phyloP scores from a whole-genome alignment of 768 basidiomycete species.

The Trametes cubensis region DNA sequence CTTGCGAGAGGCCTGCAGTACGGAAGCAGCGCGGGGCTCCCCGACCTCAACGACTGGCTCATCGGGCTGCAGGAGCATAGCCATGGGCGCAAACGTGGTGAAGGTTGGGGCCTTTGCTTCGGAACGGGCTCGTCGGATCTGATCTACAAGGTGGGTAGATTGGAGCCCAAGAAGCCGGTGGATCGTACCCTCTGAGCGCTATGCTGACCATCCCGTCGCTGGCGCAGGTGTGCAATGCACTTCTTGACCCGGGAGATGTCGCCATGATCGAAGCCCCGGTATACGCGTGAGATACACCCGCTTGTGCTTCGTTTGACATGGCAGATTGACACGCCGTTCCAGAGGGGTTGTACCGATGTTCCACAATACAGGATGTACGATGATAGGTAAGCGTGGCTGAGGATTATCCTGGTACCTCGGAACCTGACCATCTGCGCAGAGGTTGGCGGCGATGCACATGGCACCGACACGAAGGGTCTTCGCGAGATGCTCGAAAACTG shows the following conservation, averaged over 20 bases:
- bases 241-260: conserved; percentile 79
- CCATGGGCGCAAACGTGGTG: conserved; percentile 61
- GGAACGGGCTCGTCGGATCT: conserved; percentile 90
- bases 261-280: conserved; percentile 83
- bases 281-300: conserved; percentile 54
- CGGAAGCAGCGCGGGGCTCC: conserved; percentile 69
- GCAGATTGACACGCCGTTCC: conserved; percentile 2
- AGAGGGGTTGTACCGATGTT: conserved; percentile 74
- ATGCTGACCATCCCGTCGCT: too few relatives aligned
- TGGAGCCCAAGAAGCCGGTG: too few relatives aligned
- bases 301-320: conserved; percentile 26
- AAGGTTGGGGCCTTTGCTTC: conserved; percentile 75
- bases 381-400: conserved; percentile 50
- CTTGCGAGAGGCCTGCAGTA: conserved; percentile 78
- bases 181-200: too few relatives aligned
- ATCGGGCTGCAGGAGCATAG: conserved; percentile 66
- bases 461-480: conserved; percentile 63
- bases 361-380: conserved; percentile 54
- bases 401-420: not conserved
- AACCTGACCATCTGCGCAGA: conserved; percentile 44
- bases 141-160: conserved; percentile 70
- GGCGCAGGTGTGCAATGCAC: conserved; percentile 63
- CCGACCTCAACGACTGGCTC: conserved; percentile 69
- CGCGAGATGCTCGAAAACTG: conserved; percentile 70
- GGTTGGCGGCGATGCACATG: conserved; percentile 75